Evolutionary conservation across 2,329 filamentous ascomycete species (phyloP).

Genomic region (Ascochyta rabiei): DNA sequence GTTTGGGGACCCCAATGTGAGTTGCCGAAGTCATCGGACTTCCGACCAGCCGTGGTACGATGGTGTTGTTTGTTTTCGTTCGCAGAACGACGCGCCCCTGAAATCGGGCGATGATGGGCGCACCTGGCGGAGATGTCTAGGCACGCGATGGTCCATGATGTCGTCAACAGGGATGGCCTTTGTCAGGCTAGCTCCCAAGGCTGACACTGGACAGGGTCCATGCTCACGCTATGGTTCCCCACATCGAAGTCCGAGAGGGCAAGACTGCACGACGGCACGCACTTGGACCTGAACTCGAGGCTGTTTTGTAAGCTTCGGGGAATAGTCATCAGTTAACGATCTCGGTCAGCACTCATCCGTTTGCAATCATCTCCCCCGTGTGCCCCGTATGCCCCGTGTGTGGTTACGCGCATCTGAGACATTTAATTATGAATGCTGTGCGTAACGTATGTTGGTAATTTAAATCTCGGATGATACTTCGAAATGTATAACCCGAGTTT

Average conservation of each 20-base stretch:
- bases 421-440: not conserved
- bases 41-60: slow-evolving; percentile 9
- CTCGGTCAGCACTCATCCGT: not conserved
- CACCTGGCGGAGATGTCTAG: slow-evolving; percentile 20
- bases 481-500: not conserved
- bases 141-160: slow-evolving; percentile 18
- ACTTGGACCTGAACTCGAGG: slow-evolving; percentile 6
- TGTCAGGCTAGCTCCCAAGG: slow-evolving; percentile 18
- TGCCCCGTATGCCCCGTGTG: not conserved
- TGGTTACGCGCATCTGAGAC: not conserved
- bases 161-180: slow-evolving; percentile 17
- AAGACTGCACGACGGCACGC: slow-evolving; percentile 23
- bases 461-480: not conserved
- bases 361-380: not conserved
- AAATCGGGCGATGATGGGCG: slow-evolving; percentile 21
- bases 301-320: slow-evolving; percentile 13
- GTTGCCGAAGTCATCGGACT: slow-evolving; percentile 29
- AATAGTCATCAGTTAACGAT: not conserved
- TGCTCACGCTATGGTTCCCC: slow-evolving; percentile 40
- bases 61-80: slow-evolving; percentile 12
- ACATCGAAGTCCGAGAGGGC: slow-evolving; percentile 32
- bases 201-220: not conserved
- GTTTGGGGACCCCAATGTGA: slow-evolving; percentile 28
- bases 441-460: slow-evolving; percentile 1
- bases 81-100: not conserved